These are phyloP conservation scores for Nemophila menziesii DNA, from an alignment of 257 asterid species.

Conservation along the genomic window DNA sequence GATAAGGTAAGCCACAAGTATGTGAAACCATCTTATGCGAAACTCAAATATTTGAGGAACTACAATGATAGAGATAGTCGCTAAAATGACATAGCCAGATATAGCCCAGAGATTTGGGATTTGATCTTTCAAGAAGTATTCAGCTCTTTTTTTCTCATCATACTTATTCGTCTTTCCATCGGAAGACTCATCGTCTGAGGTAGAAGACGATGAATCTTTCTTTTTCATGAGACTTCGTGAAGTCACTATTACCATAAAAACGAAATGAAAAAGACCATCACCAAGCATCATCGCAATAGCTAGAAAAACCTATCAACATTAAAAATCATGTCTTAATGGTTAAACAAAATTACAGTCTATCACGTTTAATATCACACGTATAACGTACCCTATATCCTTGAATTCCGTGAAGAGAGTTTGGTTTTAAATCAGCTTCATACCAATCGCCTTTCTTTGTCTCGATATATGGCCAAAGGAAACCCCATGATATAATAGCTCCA, in stretches of 20 bases:
- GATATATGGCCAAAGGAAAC: conserved; percentile 52
- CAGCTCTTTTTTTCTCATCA: conserved; percentile 24
- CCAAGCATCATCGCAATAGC: conserved; percentile 72
- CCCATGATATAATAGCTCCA: too few species aligned
- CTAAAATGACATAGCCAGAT: conserved; percentile 28
- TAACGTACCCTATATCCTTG: conserved; percentile 49
- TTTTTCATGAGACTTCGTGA: conserved; percentile 12
- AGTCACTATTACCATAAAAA: conserved; percentile 31
- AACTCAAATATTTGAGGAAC: too few species aligned
- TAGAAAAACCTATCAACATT: conserved; percentile 37
- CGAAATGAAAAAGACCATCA: conserved; percentile 58
- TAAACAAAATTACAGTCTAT: too few species aligned
- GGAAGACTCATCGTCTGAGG: background rate
- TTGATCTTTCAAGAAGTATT: conserved; percentile 49
- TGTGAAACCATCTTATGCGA: too few species aligned
- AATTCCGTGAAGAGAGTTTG: conserved; percentile 44
- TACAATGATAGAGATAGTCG: conserved; percentile 19
- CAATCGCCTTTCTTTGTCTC: conserved; percentile 43
- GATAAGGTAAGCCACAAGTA: too few species aligned
- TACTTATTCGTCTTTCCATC: conserved; percentile 9
- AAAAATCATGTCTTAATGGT: too few species aligned
- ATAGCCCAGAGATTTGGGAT: conserved; percentile 31
- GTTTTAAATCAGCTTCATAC: conserved; percentile 24
- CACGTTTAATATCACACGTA: too few species aligned
- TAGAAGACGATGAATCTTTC: background rate